Base-by-base conservation (phyloP, 352 stramenopile genomes). In the Pythium graminicola region DNA sequence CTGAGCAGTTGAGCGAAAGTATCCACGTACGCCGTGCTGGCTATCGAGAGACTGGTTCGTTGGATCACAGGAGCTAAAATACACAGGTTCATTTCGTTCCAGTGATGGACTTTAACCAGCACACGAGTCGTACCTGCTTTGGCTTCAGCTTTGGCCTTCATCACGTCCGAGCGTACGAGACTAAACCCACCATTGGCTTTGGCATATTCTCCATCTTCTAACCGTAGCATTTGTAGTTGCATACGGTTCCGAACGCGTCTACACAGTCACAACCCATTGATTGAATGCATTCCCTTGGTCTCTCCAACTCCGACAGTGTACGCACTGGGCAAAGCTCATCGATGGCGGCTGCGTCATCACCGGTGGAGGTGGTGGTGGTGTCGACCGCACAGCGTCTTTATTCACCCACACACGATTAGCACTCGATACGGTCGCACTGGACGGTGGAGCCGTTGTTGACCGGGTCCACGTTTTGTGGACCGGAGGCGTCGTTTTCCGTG, bases 161-260 rank as follows among this genome's bases (percentile, higher is more conserved):
- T 80, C 13, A 78, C 64, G 23, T 69, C 76, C 1, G 76, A 67
- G 4, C 80, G 75, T 10, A 88, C 62, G 47, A 91, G 74, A 57
- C 72, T 83, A 49, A 86, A 89, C 16, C 80, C 80, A 43, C 75
- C 77, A 35, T 80, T 81, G 0, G 67, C 73, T 49, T 87, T 91
- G n/a, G 72, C 54, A 54, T 89, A 91, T 56, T 84, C 73, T 16
- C 80, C 76, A 27, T 86, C 80, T 43, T 86, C 73, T 11, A 90
- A 45, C 13, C 64, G 64, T 6, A 89, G 54, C 46, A 85, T 50
- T 48, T 75, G 72, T 31, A 76, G 47, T 57, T 84, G 72, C 62
- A 72, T 81, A 32, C 69, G 65, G 39, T 62, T 81, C 36, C 60
- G 54, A 22, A 60, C 47, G 22, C 59, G 60, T 56, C 65, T 76